These are phyloP conservation scores for Fusarium bactridioides DNA, from an alignment of 2,329 filamentous ascomycete genomes.

Conservation along the genomic window DNA sequence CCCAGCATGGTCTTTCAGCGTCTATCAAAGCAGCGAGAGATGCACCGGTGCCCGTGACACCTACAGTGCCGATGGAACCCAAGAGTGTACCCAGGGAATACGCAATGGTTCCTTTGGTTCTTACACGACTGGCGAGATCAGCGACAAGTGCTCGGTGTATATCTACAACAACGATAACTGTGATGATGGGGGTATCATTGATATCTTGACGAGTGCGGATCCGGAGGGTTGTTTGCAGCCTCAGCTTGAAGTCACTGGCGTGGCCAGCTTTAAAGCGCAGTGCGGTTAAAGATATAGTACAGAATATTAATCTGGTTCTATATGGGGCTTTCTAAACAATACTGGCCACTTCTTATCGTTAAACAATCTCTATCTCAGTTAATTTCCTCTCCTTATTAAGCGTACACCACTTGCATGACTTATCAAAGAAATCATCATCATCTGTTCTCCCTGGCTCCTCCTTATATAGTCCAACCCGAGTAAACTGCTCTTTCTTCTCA, in stretches of 20 bases:
- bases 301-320: accelerated
- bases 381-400: too few relatives aligned
- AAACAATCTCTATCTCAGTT: too few relatives aligned
- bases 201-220: neutral
- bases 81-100: neutral
- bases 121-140: neutral
- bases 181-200: neutral
- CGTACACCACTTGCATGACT: too few relatives aligned
- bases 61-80: neutral
- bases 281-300: neutral
- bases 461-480: too few relatives aligned
- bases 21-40: neutral
- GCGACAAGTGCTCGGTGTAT: neutral
- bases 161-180: neutral
- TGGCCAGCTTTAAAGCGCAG: neutral
- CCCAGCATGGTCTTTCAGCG: neutral
- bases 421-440: too few relatives aligned
- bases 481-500: too few relatives aligned
- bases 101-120: neutral
- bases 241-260: neutral
- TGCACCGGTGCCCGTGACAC: neutral
- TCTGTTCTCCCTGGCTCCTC: too few relatives aligned
- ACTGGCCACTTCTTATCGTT: accelerated
- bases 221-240: neutral
- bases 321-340: accelerated